Evolutionary conservation across 129 eudicot genomes (phyloP).

Genomic region (Saussurea involucrata): DNA sequence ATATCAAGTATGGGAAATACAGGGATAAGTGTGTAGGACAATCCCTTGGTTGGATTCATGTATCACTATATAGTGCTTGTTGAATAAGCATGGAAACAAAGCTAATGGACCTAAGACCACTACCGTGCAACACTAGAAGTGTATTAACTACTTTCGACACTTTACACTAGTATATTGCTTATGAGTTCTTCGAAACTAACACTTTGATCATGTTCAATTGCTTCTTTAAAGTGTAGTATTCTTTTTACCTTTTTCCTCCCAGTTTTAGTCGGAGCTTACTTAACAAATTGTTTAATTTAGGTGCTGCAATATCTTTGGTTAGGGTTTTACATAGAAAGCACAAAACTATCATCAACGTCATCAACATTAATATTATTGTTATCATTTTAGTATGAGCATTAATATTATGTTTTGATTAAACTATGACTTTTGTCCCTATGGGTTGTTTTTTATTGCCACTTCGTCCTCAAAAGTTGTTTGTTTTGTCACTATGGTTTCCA

Average conservation of each 20-base stretch:
- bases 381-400: background rate
- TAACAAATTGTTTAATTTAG: background rate
- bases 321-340: background rate
- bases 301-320: background rate
- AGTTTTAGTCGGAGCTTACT: background rate
- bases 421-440: background rate
- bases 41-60: background rate
- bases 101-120: no score
- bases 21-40: constrained; percentile 3
- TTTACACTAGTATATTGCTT: background rate
- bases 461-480: no score
- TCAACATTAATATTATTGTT: background rate
- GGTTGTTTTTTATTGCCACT: background rate
- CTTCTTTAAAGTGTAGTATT: background rate
- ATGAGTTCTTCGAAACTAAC: background rate
- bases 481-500: background rate
- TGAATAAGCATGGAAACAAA: no score
- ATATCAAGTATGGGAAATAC: background rate
- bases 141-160: background rate
- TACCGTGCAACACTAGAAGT: background rate
- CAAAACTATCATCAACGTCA: background rate
- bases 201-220: background rate
- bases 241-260: background rate
- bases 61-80: background rate
- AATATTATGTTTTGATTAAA: background rate